Evolutionary conservation across 2,329 filamentous ascomycete species (phyloP).

Genomic region (Dendryphion nanum): DNA sequence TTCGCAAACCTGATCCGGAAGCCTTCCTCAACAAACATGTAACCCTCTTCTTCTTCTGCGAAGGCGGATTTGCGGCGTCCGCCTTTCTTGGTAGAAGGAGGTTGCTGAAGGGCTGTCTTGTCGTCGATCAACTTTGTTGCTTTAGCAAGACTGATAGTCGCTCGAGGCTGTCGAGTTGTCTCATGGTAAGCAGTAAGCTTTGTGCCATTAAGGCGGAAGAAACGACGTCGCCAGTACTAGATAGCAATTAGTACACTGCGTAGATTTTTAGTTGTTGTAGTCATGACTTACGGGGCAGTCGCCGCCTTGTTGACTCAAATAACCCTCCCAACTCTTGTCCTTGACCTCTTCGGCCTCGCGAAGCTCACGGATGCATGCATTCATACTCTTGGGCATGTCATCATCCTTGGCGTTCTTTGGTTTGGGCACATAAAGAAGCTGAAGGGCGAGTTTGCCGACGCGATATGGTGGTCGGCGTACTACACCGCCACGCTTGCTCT

Average conservation of each 20-base stretch:
- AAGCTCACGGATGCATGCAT: slow-evolving; percentile 89
- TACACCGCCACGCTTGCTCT: slow-evolving; percentile 81
- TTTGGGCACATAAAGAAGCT: slow-evolving; percentile 91
- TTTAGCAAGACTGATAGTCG: slow-evolving; percentile 94
- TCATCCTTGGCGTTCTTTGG: slow-evolving; percentile 84
- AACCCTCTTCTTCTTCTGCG: slow-evolving; percentile 96
- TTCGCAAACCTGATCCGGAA: slow-evolving; percentile 99
- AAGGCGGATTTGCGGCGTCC: slow-evolving; percentile 90
- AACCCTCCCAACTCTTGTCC: slow-evolving; percentile 78
- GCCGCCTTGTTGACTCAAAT: slow-evolving; percentile 92
- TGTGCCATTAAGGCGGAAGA: slow-evolving; percentile 88
- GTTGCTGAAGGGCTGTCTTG: slow-evolving; percentile 76
- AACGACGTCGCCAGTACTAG: slow-evolving; percentile 95
- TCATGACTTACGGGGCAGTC: slow-evolving; percentile 82
- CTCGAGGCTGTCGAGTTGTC: slow-evolving; percentile 88
- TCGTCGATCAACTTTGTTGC: slow-evolving; percentile 93
- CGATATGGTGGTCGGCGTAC: slow-evolving; percentile 89
- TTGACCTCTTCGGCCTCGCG: slow-evolving; percentile 82
- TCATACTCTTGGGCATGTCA: slow-evolving; percentile 99
- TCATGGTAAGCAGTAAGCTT: slow-evolving; percentile 97
- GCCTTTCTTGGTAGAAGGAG: slow-evolving; percentile 70
- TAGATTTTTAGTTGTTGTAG: background rate
- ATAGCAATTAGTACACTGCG: slow-evolving; percentile 10
- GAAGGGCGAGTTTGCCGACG: slow-evolving; percentile 89
- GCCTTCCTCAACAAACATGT: slow-evolving; percentile 99